Percentiles rank a stretch among this genome's conserved stretches.
These are phyloP conservation scores for Goniomonas avonlea DNA, from an alignment of 78 protist genomes.

Conservation along the genomic window DNA sequence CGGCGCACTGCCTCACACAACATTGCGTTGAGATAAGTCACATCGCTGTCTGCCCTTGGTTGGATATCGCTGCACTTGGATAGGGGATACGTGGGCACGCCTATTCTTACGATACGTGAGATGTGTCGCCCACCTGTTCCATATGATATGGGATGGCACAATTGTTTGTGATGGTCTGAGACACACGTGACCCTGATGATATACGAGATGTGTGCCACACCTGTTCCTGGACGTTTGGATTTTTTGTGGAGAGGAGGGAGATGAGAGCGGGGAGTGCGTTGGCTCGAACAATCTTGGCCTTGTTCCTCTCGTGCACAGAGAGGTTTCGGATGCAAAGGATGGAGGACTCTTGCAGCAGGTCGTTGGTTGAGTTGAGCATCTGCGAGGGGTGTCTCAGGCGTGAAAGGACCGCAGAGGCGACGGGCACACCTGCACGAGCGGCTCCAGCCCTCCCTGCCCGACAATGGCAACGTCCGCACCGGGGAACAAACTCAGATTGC, in stretches of 20 bases:
- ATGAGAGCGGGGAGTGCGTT: slow-evolving; percentile 16
- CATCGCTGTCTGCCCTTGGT: too few species aligned
- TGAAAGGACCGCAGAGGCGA: neutral
- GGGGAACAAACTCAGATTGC: slow-evolving; percentile 16
- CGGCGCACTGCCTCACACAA: too few species aligned
- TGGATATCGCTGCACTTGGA: too few species aligned
- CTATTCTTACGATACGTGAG: too few species aligned
- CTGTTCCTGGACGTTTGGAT: neutral
- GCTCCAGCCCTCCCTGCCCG: slow-evolving; percentile 23
- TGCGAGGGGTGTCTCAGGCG: neutral
- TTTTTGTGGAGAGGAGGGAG: neutral
- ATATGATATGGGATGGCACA: too few species aligned
- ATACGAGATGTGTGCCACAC: too few species aligned
- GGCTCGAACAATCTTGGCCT: slow-evolving; percentile 18
- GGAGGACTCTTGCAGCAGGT: slow-evolving; percentile 14
- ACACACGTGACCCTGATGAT: too few species aligned
- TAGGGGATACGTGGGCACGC: too few species aligned
- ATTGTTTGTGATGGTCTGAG: too few species aligned
- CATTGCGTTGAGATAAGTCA: too few species aligned
- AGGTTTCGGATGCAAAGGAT: slow-evolving; percentile 15
- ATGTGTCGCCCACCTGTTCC: too few species aligned
- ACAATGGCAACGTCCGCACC: slow-evolving; percentile 12
- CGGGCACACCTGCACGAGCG: neutral
- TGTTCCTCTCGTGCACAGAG: slow-evolving; percentile 10
- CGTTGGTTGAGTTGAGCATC: slow-evolving; percentile 20